Evolutionary conservation across 1,139 yeast species (phyloP), one percentile per base, ranked within the genome.

Genomic region (Pneumocystis oryctolagi): DNA sequence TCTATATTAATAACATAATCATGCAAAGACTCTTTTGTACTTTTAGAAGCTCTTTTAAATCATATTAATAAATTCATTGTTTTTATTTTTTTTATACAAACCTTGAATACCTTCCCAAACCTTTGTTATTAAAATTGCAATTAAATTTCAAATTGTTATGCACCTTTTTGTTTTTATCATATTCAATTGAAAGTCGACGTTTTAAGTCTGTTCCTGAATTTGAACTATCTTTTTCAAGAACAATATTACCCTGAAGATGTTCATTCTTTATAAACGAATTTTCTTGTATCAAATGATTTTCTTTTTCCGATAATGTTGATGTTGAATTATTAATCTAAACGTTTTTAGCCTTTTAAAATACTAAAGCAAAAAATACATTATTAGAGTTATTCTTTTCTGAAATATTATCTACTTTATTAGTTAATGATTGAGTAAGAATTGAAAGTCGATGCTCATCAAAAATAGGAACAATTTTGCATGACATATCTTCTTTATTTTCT

Each of bases 1-100:
- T 65, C 64, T 1, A 69, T 67, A 62, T 70, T 71, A 40, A 68
- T 63, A 20, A 67, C 64, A 61, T 72, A 73, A 60, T 73, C 75
- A 2, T 60, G 31, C 32, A 62, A 47, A 47, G 30, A 47, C 25
- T 47, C 31, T 47, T 35, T 14, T 57, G 59, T 57, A 12, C n/a
- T 8, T 20, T 57, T 35, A 9, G 6, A 57, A n/a, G 28, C 28
- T 30, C 47, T 39, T 34, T 35, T 35, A 39, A 57, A 35, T 20
- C 12, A 9, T 20, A 28, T 35, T 35, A 39, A 28, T 20, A 3
- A 12, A 20, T 28, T 39, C 3, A 12, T 20, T 9, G 8, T 35
- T 12, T 6, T 34, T 34, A 34, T 6, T 30, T 35, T 20, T 2
- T n/a, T 9, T 57, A 20, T 28, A 42, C 31, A 58, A 18, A 60